Evolutionary conservation across 768 basidiomycete genomes (phyloP), one percentile per base, ranked within the genome.

Genomic region (Podaxis pistillaris): DNA sequence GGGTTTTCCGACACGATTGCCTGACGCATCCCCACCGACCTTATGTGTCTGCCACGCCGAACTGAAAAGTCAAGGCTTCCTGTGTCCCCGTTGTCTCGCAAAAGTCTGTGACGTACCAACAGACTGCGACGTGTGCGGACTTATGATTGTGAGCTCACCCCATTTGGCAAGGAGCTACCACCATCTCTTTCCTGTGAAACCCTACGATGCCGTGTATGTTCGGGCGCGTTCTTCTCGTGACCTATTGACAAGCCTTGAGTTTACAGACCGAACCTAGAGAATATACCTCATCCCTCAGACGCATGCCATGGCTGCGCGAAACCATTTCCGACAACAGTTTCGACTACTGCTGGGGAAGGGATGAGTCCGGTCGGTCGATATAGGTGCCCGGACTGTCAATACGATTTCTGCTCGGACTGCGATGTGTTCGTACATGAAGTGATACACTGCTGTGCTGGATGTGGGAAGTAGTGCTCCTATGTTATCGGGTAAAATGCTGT

Each of bases 71-170:
- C 90, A 93, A 64, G 97, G 96, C 3, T 99, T 96, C 75, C 81
- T 96, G 17, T 99, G 97, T 73, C 97, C 97, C 3, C 83, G 97
- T 38, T 99, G 97, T 70, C 82, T 88, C 60, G 87, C 92, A 41
- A 93, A 96, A 81, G 83, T 98, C 37, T 99, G 97, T 81, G 96
- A 98, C 70, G 94, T 98, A 4, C 97, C 97, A 40, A 98, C 96
- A 8, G 97, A 98, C 72, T 99, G 97, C 72, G 91, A 96, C 73
- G 89, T 98, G 36, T 99, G 97, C 68, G 93, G 94, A 7, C 78
- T 99, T 67, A 97, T 98, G 91, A 94, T 99, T 66, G 97, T 99
- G 64, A 95, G 92, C 74, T 94, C 94, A 55, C 96, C 97, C 13
- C 97, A 98, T 79, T 81, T 99, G 60, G 97, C 97, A 38, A 81